A percentile compares a stretch with the other conserved stretches of the same genome.
Evolutionary conservation across 768 basidiomycete species (phyloP).

Genomic region (Pisolithus microcarpus): DNA sequence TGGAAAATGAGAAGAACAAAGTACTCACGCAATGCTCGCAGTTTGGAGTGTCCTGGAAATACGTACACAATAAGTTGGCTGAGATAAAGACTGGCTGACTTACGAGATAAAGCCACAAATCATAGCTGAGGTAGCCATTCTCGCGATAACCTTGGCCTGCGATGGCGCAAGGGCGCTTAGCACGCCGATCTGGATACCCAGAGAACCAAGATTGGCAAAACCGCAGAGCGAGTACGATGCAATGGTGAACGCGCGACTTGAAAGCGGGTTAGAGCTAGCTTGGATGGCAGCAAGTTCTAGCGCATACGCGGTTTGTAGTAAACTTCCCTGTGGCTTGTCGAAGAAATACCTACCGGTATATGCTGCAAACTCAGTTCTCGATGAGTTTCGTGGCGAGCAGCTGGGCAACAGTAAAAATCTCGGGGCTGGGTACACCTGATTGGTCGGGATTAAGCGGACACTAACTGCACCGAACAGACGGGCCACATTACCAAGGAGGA

Average conservation of each 20-base stretch:
- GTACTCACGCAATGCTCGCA: slow-evolving; percentile 49
- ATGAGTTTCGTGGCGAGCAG: slow-evolving; percentile 83
- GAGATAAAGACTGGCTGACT: not conserved
- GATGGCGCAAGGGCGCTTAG: slow-evolving; percentile 63
- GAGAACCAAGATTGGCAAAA: slow-evolving; percentile 80
- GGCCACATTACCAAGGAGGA: slow-evolving; percentile 46
- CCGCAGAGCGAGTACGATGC: slow-evolving; percentile 86
- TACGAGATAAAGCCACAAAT: slow-evolving; percentile 60
- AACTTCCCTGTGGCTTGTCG: not conserved
- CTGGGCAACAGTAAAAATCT: slow-evolving; percentile 74
- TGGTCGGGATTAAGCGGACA: not conserved
- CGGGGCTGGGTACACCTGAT: slow-evolving; percentile 63
- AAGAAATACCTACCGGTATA: slow-evolving; percentile 37
- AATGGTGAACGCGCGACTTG: slow-evolving; percentile 71
- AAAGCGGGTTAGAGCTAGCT: slow-evolving; percentile 45
- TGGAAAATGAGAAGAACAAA: not conserved
- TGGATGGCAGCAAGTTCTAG: slow-evolving; percentile 41
- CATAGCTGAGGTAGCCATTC: slow-evolving; percentile 62
- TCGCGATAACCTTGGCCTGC: slow-evolving; percentile 63
- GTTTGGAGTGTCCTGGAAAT: slow-evolving; percentile 42
- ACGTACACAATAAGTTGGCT: not conserved
- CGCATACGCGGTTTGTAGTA: not conserved
- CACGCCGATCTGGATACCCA: slow-evolving; percentile 84
- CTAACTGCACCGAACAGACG: not conserved
- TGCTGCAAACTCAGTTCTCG: slow-evolving; percentile 81